These are phyloP conservation scores for Moesziomyces sp. DNA, from an alignment of 1,284 basidiomycete genomes.

Conservation along the genomic window DNA sequence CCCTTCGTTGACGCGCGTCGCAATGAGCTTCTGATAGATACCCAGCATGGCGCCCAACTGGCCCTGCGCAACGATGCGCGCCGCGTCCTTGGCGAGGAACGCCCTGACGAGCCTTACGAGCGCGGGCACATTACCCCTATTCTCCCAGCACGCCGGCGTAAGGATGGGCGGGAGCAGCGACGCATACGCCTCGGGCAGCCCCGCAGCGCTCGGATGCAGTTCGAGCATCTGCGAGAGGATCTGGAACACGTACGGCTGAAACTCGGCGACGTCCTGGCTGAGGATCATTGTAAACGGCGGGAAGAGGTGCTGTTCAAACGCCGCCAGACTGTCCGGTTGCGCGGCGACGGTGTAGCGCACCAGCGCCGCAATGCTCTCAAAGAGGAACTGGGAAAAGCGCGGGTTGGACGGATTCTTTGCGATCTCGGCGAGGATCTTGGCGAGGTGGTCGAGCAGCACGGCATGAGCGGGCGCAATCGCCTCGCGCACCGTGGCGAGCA, in stretches of 20 bases:
- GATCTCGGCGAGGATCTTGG: slow-evolving; percentile 84
- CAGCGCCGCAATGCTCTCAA: slow-evolving; percentile 91
- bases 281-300: slow-evolving; percentile 88
- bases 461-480: slow-evolving; percentile 78
- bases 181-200: slow-evolving; percentile 81
- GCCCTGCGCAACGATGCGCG: slow-evolving; percentile 77
- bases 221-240: slow-evolving; percentile 95
- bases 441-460: slow-evolving; percentile 79
- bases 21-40: slow-evolving; percentile 90
- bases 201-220: slow-evolving; percentile 72
- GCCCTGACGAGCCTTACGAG: slow-evolving; percentile 88
- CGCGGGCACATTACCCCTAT: slow-evolving; percentile 94
- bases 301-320: slow-evolving; percentile 81
- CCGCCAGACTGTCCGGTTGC: slow-evolving; percentile 74
- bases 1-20: slow-evolving; percentile 85
- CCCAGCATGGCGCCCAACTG: slow-evolving; percentile 85
- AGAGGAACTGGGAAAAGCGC: slow-evolving; percentile 95
- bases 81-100: slow-evolving; percentile 80
- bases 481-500: slow-evolving; percentile 87
- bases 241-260: slow-evolving; percentile 97
- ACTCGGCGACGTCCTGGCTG: slow-evolving; percentile 93
- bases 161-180: slow-evolving; percentile 84
- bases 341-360: slow-evolving; percentile 81
- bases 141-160: slow-evolving; percentile 88
- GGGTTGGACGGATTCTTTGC: slow-evolving; percentile 97